A percentile compares a stretch with the other conserved stretches of the same genome.
These are phyloP conservation scores for Phylloporus sp. DNA, from an alignment of 768 basidiomycete genomes.

Conservation along the genomic window DNA sequence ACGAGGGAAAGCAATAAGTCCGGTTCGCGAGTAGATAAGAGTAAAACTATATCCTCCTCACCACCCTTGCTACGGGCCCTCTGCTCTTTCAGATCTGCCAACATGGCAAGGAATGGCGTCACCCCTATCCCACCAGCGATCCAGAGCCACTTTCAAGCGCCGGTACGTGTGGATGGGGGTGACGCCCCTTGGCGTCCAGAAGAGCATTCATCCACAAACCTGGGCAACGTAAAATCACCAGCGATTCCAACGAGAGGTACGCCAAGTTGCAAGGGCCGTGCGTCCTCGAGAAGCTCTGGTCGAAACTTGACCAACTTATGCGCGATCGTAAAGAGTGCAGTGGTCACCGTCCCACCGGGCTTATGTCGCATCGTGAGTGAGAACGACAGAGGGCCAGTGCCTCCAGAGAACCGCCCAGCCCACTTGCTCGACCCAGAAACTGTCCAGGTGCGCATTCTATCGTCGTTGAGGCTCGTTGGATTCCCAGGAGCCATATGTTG, in stretches of 20 bases:
- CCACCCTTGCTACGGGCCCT: not conserved
- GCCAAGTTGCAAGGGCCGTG: slow-evolving; percentile 35
- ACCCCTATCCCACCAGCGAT: slow-evolving; percentile 62
- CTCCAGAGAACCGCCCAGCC: not conserved
- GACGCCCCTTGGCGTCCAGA: not conserved
- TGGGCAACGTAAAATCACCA: slow-evolving; percentile 47
- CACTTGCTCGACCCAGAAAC: slow-evolving; percentile 37
- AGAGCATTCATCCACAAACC: not conserved
- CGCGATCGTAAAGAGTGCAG: slow-evolving; percentile 48
- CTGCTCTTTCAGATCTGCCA: slow-evolving; percentile 21
- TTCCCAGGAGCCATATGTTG: slow-evolving; percentile 50
- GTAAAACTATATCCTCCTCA: slow-evolving; percentile 40
- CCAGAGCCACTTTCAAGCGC: slow-evolving; percentile 43
- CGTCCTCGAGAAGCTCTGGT: slow-evolving; percentile 41
- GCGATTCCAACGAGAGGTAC: slow-evolving; percentile 49
- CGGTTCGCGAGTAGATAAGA: slow-evolving; percentile 54
- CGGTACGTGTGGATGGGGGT: not conserved
- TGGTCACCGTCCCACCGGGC: slow-evolving; percentile 51
- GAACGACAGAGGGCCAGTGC: slow-evolving; percentile 21
- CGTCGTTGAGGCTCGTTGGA: slow-evolving; percentile 55
- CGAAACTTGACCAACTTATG: slow-evolving; percentile 37
- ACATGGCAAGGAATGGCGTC: slow-evolving; percentile 63
- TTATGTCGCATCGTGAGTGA: slow-evolving; percentile 56
- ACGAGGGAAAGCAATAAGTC: slow-evolving; percentile 44
- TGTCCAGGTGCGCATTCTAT: slow-evolving; percentile 65